These are phyloP conservation scores for Jatropha curcas DNA, from an alignment of 345 rosid genomes.

Conservation along the genomic window DNA sequence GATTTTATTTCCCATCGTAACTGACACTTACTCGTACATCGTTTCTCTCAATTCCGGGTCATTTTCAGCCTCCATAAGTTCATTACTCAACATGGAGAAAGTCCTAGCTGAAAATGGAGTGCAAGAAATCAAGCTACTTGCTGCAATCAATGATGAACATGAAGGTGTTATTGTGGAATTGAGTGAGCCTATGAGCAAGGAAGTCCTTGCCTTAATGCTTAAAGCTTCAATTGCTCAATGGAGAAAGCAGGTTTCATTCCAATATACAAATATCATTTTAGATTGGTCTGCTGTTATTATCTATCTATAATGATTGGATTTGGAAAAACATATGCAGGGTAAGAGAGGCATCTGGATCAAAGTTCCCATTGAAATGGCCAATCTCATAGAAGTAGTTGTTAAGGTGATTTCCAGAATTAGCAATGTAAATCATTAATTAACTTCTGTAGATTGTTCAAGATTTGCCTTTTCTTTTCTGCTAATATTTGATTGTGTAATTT, in stretches of 20 bases:
- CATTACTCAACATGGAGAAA: conserved; percentile 17
- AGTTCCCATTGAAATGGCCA: conserved; percentile 59
- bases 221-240: conserved; percentile 58
- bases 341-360: conserved; percentile 91
- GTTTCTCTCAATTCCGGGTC: conserved; percentile 3
- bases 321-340: conserved; percentile 45
- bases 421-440: too few species aligned
- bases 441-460: neutral
- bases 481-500: conserved; percentile 8
- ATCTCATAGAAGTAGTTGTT: conserved; percentile 75
- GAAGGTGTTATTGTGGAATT: conserved; percentile 75
- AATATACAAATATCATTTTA: neutral
- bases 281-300: neutral
- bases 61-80: conserved; percentile 37
- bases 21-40: too few species aligned
- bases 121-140: conserved; percentile 28
- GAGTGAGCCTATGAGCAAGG: conserved; percentile 54
- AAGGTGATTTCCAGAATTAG: conserved; percentile 63
- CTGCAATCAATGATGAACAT: conserved; percentile 56
- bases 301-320: neutral
- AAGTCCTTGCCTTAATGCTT: conserved; percentile 53
- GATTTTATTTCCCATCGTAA: too few species aligned
- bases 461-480: too few species aligned
- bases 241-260: conserved; percentile 54
- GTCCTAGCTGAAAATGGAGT: conserved; percentile 14